Evolutionary conservation across 495 filamentous ascomycete genomes (phyloP).

Genomic region (Hamigera avellanea): DNA sequence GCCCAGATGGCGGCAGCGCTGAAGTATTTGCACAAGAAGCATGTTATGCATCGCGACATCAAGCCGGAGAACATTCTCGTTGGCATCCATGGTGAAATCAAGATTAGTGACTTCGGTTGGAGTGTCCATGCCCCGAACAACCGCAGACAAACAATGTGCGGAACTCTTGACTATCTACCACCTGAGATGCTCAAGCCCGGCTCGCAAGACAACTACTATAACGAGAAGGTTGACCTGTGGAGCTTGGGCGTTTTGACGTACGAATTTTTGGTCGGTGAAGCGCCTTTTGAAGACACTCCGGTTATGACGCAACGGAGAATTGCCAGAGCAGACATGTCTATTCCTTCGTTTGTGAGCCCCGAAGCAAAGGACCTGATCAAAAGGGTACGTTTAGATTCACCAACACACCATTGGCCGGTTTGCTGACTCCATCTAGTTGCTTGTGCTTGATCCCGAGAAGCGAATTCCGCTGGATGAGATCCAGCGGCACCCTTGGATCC

Average conservation of each 20-base stretch:
- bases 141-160: conserved; percentile 87
- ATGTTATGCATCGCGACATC: conserved; percentile 97
- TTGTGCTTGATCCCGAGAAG: conserved; percentile 91
- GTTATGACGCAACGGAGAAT: conserved; percentile 93
- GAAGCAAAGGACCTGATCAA: conserved; percentile 91
- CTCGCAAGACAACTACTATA: conserved; percentile 72
- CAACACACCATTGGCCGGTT: neutral
- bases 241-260: conserved; percentile 90
- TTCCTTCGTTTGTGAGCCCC: conserved; percentile 79
- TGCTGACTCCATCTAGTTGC: conserved; percentile 44
- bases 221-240: conserved; percentile 94
- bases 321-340: conserved; percentile 78
- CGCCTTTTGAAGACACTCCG: conserved; percentile 91
- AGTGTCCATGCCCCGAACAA: conserved; percentile 96
- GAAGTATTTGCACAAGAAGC: conserved; percentile 89
- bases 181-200: conserved; percentile 92
- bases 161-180: conserved; percentile 92
- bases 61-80: conserved; percentile 98
- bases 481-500: conserved; percentile 86
- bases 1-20: conserved; percentile 97
- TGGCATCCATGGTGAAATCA: conserved; percentile 95
- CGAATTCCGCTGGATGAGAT: conserved; percentile 83
- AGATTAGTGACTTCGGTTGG: conserved; percentile 98
- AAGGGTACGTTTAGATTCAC: conserved; percentile 42
- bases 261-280: conserved; percentile 91